Conservation (phyloP, 768 basidiomycete genomes). For the Dacryopinax primogenitus region DNA sequence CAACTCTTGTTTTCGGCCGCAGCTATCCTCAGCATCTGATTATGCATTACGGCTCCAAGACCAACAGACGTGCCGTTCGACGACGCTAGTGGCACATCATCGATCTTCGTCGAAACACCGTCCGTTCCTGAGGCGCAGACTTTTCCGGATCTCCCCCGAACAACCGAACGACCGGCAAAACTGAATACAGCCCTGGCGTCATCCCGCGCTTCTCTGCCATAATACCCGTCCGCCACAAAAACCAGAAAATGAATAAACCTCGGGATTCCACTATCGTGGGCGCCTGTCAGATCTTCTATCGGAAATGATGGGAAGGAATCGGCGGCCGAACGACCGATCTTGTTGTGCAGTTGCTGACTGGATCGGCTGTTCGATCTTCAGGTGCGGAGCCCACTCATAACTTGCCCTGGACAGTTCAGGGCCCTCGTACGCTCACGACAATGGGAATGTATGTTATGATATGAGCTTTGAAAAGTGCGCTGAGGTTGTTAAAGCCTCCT, state of each 20-base stretch:
- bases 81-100: no score
- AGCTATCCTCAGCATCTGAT: no score
- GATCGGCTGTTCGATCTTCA: background rate
- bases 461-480: background rate
- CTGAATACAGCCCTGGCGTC: background rate
- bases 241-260: background rate
- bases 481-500: background rate
- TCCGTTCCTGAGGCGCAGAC: no score
- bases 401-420: background rate
- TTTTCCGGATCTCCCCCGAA: no score
- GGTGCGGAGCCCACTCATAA: no score
- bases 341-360: background rate
- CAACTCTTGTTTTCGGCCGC: no score
- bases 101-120: no score
- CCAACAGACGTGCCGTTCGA: no score
- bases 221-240: background rate
- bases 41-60: no score
- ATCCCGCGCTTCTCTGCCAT: background rate
- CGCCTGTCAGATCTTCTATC: background rate
- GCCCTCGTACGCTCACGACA: no score
- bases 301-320: no score
- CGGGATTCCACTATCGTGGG: background rate
- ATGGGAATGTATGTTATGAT: background rate
- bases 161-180: background rate
- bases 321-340: background rate